These are phyloP conservation scores for Ilyonectria mors-panacis DNA, from an alignment of 2,329 filamentous ascomycete species.

Conservation along the genomic window DNA sequence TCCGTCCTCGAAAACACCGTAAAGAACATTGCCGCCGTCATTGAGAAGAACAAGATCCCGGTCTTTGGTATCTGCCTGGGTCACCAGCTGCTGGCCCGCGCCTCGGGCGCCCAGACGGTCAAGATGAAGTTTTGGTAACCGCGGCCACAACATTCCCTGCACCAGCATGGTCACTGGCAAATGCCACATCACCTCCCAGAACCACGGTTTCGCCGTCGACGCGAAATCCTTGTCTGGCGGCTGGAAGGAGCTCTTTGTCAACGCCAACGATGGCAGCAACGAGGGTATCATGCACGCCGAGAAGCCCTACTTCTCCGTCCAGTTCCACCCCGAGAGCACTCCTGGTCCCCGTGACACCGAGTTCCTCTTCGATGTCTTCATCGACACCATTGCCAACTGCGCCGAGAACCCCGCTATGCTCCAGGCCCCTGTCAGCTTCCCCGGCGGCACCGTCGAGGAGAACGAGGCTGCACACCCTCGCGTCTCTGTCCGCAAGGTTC, in stretches of 20 bases:
- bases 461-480: constrained; percentile 83
- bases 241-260: constrained; percentile 97
- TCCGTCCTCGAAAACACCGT: constrained; percentile 86
- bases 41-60: constrained; percentile 85
- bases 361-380: constrained; percentile 97
- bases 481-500: constrained; percentile 92
- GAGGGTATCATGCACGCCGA: constrained; percentile 92
- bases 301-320: constrained; percentile 98
- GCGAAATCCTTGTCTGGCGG: constrained; percentile 79
- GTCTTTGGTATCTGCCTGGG: constrained; percentile 98
- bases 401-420: constrained; percentile 78
- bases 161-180: constrained; percentile 95
- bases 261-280: constrained; percentile 98
- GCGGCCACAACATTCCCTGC: constrained; percentile 98
- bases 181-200: constrained; percentile 99
- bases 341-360: constrained; percentile 96
- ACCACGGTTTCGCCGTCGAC: constrained; percentile 97
- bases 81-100: constrained; percentile 94
- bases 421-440: constrained; percentile 84
- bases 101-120: constrained; percentile 88
- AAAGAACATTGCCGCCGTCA: constrained; percentile 81
- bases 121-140: constrained; percentile 99
- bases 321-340: constrained; percentile 98
- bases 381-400: constrained; percentile 83
- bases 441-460: constrained; percentile 85